phyloP scores from a whole-genome alignment of 352 stramenopile genomes.

The Phytophthora tubulina region DNA sequence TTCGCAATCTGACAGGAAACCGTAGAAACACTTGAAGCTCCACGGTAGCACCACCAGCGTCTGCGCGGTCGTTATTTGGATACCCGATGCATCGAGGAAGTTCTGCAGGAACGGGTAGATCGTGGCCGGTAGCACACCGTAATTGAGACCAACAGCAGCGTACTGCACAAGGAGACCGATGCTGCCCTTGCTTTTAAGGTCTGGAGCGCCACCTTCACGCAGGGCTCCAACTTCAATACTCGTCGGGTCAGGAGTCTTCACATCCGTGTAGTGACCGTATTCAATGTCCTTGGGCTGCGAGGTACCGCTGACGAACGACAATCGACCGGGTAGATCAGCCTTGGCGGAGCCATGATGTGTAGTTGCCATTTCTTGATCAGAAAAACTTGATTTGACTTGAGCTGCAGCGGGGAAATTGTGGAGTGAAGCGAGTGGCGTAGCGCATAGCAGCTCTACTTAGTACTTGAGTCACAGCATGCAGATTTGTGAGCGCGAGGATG shows the following conservation, averaged over 20 bases:
- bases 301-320: slow-evolving; percentile 31
- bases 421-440: not conserved
- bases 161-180: slow-evolving; percentile 43
- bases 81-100: slow-evolving; percentile 39
- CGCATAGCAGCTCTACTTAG: too few relatives aligned
- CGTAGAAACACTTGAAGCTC: slow-evolving; percentile 47
- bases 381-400: not conserved
- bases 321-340: slow-evolving; percentile 16
- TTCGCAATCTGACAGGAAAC: slow-evolving; percentile 32
- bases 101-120: slow-evolving; percentile 48
- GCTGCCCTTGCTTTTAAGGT: slow-evolving; percentile 37
- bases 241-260: slow-evolving; percentile 19
- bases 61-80: slow-evolving; percentile 20
- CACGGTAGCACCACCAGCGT: slow-evolving; percentile 62
- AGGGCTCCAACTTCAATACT: slow-evolving; percentile 34
- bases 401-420: not conserved
- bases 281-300: slow-evolving; percentile 16
- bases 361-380: not conserved
- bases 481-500: too few relatives aligned
- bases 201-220: slow-evolving; percentile 26
- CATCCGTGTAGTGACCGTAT: slow-evolving; percentile 10
- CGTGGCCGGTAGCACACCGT: slow-evolving; percentile 37
- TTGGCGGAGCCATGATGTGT: slow-evolving; percentile 1
- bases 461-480: too few relatives aligned
- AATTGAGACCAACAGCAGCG: slow-evolving; percentile 33